Evolutionary conservation across 352 stramenopile species (phyloP).

Genomic region (Globisporangium megalacanthum): DNA sequence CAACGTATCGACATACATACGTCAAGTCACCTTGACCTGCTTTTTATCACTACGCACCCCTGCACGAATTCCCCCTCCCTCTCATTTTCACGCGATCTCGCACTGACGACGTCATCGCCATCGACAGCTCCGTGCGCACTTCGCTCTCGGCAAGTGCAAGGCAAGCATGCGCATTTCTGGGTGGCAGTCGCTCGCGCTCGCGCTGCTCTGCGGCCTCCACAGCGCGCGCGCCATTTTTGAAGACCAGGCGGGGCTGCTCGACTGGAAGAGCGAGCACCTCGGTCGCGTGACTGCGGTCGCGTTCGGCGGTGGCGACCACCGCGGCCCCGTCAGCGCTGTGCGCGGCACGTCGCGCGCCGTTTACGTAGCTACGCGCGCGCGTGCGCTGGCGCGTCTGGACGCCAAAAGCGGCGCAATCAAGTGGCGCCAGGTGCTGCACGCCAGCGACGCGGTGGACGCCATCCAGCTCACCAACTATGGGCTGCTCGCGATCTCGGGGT

Average conservation of each 20-base stretch:
- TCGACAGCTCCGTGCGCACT: too few relatives aligned
- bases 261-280: slow-evolving; percentile 70
- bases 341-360: slow-evolving; percentile 40
- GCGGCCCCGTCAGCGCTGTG: slow-evolving; percentile 25
- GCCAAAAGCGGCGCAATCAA: slow-evolving; percentile 63
- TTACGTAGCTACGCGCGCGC: slow-evolving; percentile 65
- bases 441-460: slow-evolving; percentile 53
- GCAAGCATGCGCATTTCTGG: neutral
- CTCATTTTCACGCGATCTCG: too few relatives aligned
- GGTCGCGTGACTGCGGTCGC: slow-evolving; percentile 42
- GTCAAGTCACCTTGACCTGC: too few relatives aligned
- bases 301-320: slow-evolving; percentile 43
- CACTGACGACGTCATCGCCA: too few relatives aligned
- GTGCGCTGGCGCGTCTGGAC: slow-evolving; percentile 61
- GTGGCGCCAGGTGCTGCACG: slow-evolving; percentile 63
- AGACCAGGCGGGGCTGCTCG: slow-evolving; percentile 73
- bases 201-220: slow-evolving; percentile 21
- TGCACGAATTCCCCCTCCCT: too few relatives aligned
- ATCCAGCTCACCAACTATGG: slow-evolving; percentile 72
- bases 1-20: too few relatives aligned
- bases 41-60: too few relatives aligned
- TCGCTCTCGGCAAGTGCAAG: too few relatives aligned
- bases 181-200: slow-evolving; percentile 3
- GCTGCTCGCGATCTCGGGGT: slow-evolving; percentile 62
- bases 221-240: slow-evolving; percentile 43